Evolutionary conservation across 2,329 filamentous ascomycete species (phyloP).

Genomic region (Nigrospora oryzae): DNA sequence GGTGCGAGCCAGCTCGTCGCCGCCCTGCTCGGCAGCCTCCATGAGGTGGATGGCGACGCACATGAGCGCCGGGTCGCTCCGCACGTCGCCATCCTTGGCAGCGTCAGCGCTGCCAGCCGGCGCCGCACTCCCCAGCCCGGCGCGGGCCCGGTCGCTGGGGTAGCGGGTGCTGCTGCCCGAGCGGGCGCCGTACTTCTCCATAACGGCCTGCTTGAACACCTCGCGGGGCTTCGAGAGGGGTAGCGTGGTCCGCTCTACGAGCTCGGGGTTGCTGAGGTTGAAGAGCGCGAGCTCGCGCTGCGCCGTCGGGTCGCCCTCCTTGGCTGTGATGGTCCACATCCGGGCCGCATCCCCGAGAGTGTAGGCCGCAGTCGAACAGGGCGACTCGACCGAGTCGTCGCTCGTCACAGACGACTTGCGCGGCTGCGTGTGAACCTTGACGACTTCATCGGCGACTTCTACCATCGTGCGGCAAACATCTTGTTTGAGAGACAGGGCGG

Average conservation of each 20-base stretch:
- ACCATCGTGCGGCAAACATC: slow-evolving; percentile 81
- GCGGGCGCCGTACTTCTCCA: slow-evolving; percentile 54
- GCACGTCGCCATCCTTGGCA: slow-evolving; percentile 35
- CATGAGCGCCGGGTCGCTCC: slow-evolving; percentile 82
- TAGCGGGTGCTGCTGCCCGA: slow-evolving; percentile 22
- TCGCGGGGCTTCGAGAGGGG: slow-evolving; percentile 79
- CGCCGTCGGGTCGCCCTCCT: slow-evolving; percentile 80
- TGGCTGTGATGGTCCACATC: slow-evolving; percentile 90
- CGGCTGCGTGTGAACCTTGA: slow-evolving; percentile 58
- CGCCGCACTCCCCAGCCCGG: slow-evolving; percentile 15
- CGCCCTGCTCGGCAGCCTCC: slow-evolving; percentile 79
- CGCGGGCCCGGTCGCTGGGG: slow-evolving; percentile 17
- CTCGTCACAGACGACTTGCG: slow-evolving; percentile 36
- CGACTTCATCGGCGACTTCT: slow-evolving; percentile 63
- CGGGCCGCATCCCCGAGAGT: slow-evolving; percentile 72
- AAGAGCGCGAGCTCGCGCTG: slow-evolving; percentile 90
- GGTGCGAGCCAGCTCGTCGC: slow-evolving; percentile 74
- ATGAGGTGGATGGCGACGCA: slow-evolving; percentile 97
- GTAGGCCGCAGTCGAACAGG: slow-evolving; percentile 49
- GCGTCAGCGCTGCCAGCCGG: slow-evolving; percentile 17
- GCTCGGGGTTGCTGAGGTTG: slow-evolving; percentile 84
- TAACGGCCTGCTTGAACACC: slow-evolving; percentile 82
- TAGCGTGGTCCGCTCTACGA: slow-evolving; percentile 70
- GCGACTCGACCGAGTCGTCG: slow-evolving; percentile 23
- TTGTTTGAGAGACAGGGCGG: slow-evolving; percentile 79